phyloP scores from a whole-genome alignment of 2,329 filamentous ascomycete species.

The Lecanicillium sp. region DNA sequence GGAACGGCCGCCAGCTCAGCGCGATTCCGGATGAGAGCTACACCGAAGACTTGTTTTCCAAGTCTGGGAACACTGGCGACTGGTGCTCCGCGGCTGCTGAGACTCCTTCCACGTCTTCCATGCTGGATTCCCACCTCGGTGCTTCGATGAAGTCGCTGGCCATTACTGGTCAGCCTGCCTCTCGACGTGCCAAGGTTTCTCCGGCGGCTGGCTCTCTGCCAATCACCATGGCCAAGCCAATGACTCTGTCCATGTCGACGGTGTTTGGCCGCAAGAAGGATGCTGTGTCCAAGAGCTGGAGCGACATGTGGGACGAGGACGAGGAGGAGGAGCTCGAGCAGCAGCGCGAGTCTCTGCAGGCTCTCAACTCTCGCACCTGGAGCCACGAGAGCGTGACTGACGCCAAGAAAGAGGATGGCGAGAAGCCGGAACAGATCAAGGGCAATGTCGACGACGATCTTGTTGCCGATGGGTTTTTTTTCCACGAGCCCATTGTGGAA shows the following conservation, averaged over 20 bases:
- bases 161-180: slow-evolving; percentile 33
- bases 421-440: slow-evolving; percentile 22
- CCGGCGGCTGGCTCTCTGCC: slow-evolving; percentile 62
- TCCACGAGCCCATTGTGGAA: slow-evolving; percentile 43
- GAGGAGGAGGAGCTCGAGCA: slow-evolving; percentile 58
- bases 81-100: slow-evolving; percentile 73
- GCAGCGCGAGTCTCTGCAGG: slow-evolving; percentile 44
- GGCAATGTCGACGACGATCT: slow-evolving; percentile 54
- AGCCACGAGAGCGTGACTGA: slow-evolving; percentile 60
- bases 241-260: slow-evolving; percentile 63
- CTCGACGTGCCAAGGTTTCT: slow-evolving; percentile 35
- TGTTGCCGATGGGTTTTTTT: slow-evolving; percentile 63
- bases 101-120: slow-evolving; percentile 75
- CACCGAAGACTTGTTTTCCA: slow-evolving; percentile 76
- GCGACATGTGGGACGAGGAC: slow-evolving; percentile 86
- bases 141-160: slow-evolving; percentile 71
- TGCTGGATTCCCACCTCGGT: slow-evolving; percentile 74
- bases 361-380: slow-evolving; percentile 68
- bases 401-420: slow-evolving; percentile 14
- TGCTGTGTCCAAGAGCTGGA: slow-evolving; percentile 95
- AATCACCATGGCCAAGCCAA: slow-evolving; percentile 71
- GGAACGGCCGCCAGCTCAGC: slow-evolving; percentile 73
- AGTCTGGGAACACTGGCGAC: slow-evolving; percentile 62
- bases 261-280: slow-evolving; percentile 73
- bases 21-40: slow-evolving; percentile 76